These are phyloP conservation scores for Canna indica DNA, from an alignment of 176 grass and related monocot genomes.

Conservation along the genomic window DNA sequence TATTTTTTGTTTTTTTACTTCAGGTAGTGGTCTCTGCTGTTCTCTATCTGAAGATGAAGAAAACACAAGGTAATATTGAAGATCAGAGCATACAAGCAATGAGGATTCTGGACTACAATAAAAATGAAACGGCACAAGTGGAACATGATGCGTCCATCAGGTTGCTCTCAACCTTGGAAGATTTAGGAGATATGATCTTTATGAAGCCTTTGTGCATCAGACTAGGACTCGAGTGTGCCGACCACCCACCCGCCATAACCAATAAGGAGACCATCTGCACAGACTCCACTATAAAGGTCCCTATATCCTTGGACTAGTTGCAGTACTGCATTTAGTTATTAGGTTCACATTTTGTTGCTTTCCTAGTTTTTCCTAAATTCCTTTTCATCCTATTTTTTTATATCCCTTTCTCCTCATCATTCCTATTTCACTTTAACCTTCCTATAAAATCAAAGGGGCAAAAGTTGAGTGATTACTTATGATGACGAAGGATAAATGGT, in stretches of 20 bases:
- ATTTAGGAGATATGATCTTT: constrained; percentile 42
- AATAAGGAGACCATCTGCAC: constrained; percentile 74
- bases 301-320: constrained; percentile 35
- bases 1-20: not conserved
- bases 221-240: constrained; percentile 48
- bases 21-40: constrained; percentile 60
- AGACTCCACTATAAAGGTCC: constrained; percentile 43
- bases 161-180: constrained; percentile 25
- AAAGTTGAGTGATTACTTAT: too few relatives aligned
- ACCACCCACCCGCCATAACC: constrained; percentile 53
- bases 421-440: too few relatives aligned
- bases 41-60: constrained; percentile 47
- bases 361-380: too few relatives aligned
- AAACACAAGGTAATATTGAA: not conserved
- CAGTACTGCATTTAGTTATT: not conserved
- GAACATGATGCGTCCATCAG: constrained; percentile 31
- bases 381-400: too few relatives aligned
- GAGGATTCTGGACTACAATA: constrained; percentile 28
- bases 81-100: constrained; percentile 30
- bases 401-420: too few relatives aligned
- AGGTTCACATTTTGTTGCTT: not conserved
- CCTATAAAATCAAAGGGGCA: too few relatives aligned
- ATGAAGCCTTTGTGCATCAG: constrained; percentile 50
- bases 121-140: not conserved
- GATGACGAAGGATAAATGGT: too few relatives aligned